Base-by-base conservation (phyloP, 2,329 filamentous ascomycete species). In the Dothideomycetes sp. region DNA sequence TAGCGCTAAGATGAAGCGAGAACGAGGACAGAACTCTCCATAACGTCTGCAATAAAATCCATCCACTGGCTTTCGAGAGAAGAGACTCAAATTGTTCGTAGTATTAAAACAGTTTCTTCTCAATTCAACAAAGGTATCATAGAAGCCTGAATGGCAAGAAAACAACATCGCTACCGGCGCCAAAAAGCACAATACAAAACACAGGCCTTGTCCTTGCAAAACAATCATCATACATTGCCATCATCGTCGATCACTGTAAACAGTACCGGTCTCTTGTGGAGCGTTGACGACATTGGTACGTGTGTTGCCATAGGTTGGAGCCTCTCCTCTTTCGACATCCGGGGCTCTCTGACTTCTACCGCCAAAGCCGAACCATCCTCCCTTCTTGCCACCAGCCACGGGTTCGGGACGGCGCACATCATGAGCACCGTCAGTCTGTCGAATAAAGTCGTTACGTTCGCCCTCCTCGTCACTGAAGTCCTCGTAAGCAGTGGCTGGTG, bases 401-500 rank as follows among this genome's bases (percentile, higher is more conserved):
- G 38, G 41, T 18, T 35, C 34, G 17, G 34, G 42, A 15, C 30
- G 34, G 16, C 31, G 28, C 13, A 47, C 18, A 4, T 30, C 17
- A 5, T 39, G 28, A 1, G 43, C 46, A 30, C 31, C 39, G 13
- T 31, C 32, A 7, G 27, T 38, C 27, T 44, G 29, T 18, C 33
- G 34, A 3, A 46, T 30, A 17, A 49, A 35, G 3, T 43, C 35
- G 25, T 43, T 45, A 13, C 49, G 47, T 7, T 53, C 50, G 15
- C 54, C 50, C 23, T 58, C 55, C 15, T 63, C 62, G 24, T 64
- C 60, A 9, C 58, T 59, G 29, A 64, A 62, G 31, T 69, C 65
- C 45, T 69, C 61, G 31, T 65, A 67, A 2, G 63, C 64, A 4
- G 67, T 68, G 2, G 67, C 67, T 19, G 67, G 66, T 22, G 58